Evolutionary conservation across 345 rosid genomes (phyloP), one percentile per base, ranked within the genome.

Genomic region (Populus alba): DNA sequence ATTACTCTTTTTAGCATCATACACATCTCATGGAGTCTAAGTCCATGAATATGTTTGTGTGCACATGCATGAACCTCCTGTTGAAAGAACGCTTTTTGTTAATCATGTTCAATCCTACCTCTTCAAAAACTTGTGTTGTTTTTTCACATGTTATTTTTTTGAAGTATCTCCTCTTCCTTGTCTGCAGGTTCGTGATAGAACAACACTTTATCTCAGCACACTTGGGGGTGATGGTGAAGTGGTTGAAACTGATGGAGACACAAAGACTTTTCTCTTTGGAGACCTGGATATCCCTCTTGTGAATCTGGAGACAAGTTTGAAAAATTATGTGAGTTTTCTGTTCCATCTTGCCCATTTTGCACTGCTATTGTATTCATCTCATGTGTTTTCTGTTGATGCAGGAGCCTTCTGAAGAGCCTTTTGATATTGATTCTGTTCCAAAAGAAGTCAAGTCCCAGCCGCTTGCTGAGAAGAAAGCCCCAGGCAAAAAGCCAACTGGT

Each of bases 181-280:
- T 74, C 71, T 81, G 41, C 86, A 96, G 99, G 98, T 96, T 75
- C 98, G 98, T 81, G 99, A 96, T 82, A 89, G 99, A 82, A 98
- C 99, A 75, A 96, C 99, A 51, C 89, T 96, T 45, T 96, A 89
- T 88, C 84, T 96, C 74, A 92, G 90, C 78, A 89, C 91, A 57
- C 89, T 96, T 85, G 94, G 91, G 62, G 89, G 87, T 68, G 92
- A 92, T 78, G 94, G 84, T 80, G 71, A 87, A 77, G 90, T 81
- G 67, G 86, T 84, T 79, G 91, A 92, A 84, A 83, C 93, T 79
- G 91, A 86, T 65, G 81, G 87, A 82, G 90, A 83, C 37, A 89
- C 83, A 71, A 92, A 88, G 77, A 90, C 80, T 39, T 94, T 96
- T 81, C 91, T 96, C 61, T 96, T 96, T 82, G 96, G 94, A 70